Evolutionary conservation across 2,329 filamentous ascomycete species (phyloP), one percentile per base, ranked within the genome.

Genomic region (Diaporthe sp.): DNA sequence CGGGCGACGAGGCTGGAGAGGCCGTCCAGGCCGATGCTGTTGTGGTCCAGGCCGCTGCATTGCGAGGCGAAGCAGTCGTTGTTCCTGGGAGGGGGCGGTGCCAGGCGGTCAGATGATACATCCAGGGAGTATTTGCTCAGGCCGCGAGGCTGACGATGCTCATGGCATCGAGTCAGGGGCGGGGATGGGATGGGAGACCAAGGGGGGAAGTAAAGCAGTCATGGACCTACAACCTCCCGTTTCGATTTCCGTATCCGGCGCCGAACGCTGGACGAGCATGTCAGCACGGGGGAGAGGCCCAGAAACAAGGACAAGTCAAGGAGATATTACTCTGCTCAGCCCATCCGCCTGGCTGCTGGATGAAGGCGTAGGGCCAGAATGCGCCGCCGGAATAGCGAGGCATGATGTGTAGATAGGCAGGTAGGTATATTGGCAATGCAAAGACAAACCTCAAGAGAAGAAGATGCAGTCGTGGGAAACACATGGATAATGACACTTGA

Each of bases 301-400:
- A 22, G 28, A 7, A 19, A n/a, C 2, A 15, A 31, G n/a, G 31
- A 8, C 37, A 13, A 57, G 19, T 15, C 19, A 25, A 34, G 58
- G 37, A 53, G 44, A 25, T 46, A 25, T 51, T 51, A 74, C 75
- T 72, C 6, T 76, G 72, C 61, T 75, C 75, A 15, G 61, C 69
- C 75, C 75, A 75, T 53, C 58, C 73, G 51, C 73, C 69, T 10
- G 72, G 72, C 39, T 76, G 75, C 12, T 72, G 75, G 53, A 39
- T 34, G 51, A 72, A 76, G 37, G 61, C 44, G 39, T 62, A 74
- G 6, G 74, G 74, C 74, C 65, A 76, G n/a, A 55, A 55, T 17
- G 62, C 58, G 25, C 72, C 67, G 31, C 65, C 51, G 19, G 55
- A 53, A 12, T 73, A 74, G 42, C 69, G 53, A 46, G 62, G 73